Conservation (phyloP, 495 filamentous ascomycete genomes). For the Penicillium silybi region DNA sequence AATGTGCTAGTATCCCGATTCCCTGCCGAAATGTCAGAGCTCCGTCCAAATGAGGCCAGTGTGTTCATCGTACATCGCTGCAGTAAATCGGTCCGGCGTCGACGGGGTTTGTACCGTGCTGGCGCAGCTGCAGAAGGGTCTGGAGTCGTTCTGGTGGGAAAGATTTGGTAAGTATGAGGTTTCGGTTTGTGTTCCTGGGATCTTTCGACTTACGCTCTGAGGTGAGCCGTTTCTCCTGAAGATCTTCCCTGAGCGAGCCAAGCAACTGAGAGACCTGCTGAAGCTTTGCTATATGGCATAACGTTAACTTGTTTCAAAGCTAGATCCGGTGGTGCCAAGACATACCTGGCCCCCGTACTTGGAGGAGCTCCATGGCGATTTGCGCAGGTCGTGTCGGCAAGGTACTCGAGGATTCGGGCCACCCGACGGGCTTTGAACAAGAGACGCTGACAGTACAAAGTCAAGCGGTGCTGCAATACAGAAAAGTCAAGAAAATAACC, state of each 20-base stretch:
- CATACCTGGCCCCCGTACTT: slow-evolving; percentile 34
- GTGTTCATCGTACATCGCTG: slow-evolving; percentile 51
- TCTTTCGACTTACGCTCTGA: slow-evolving; percentile 50
- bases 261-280: slow-evolving; percentile 59
- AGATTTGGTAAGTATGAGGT: slow-evolving; percentile 1
- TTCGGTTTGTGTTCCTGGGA: background rate
- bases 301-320: background rate
- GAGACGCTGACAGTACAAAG: background rate
- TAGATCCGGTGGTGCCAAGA: slow-evolving; percentile 6
- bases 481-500: background rate
- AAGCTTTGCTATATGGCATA: slow-evolving; percentile 52
- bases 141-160: slow-evolving; percentile 53
- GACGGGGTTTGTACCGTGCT: slow-evolving; percentile 67
- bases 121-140: slow-evolving; percentile 70
- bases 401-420: background rate
- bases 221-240: slow-evolving; percentile 49
- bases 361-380: background rate
- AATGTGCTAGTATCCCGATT: slow-evolving; percentile 63
- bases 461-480: background rate
- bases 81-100: slow-evolving; percentile 79
- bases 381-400: background rate
- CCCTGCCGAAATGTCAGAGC: slow-evolving; percentile 52
- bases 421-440: background rate
- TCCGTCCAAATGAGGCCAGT: background rate
- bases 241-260: slow-evolving; percentile 53